Evolutionary conservation across 2,329 filamentous ascomycete species (phyloP).

Genomic region (Hymenotorrendiella dingleyae): DNA sequence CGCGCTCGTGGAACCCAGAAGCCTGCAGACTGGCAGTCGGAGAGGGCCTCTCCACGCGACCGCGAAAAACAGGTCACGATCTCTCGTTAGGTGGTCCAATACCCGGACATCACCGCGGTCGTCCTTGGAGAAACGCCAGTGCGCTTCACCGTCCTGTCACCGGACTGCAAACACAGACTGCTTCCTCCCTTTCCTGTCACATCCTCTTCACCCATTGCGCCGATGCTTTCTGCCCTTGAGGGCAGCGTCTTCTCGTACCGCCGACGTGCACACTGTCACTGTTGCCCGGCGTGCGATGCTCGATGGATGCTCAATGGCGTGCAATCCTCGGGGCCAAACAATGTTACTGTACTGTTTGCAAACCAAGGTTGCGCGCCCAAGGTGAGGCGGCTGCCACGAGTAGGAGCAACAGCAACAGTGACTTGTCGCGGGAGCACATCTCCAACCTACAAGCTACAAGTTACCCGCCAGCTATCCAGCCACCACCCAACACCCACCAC

Average conservation of each 20-base stretch:
- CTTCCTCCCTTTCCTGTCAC: slow-evolving; percentile 25
- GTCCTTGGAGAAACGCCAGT: slow-evolving; percentile 16
- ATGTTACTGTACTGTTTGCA: slow-evolving; percentile 25
- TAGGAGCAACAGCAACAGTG: neutral
- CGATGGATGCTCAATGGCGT: neutral
- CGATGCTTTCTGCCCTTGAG: too few relatives aligned
- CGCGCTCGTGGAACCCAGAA: slow-evolving; percentile 20
- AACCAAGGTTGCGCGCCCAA: too few relatives aligned
- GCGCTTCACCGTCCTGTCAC: slow-evolving; percentile 22
- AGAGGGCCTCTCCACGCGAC: slow-evolving; percentile 23
- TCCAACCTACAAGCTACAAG: neutral
- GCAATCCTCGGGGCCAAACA: slow-evolving; percentile 21
- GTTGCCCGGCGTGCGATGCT: neutral
- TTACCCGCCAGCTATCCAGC: neutral
- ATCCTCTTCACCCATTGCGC: slow-evolving; percentile 8
- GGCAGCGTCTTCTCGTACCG: too few relatives aligned
- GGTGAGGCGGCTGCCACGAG: neutral
- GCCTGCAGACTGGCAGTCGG: neutral
- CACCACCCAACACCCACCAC: neutral
- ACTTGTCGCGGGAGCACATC: too few relatives aligned
- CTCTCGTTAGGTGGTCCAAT: slow-evolving; percentile 24
- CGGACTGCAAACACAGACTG: slow-evolving; percentile 26
- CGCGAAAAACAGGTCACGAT: slow-evolving; percentile 23
- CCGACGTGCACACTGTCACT: slow-evolving; percentile 14
- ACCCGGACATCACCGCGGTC: slow-evolving; percentile 23